These are phyloP conservation scores for Paulownia fortunei DNA, from an alignment of 257 asterid species.

Conservation along the genomic window DNA sequence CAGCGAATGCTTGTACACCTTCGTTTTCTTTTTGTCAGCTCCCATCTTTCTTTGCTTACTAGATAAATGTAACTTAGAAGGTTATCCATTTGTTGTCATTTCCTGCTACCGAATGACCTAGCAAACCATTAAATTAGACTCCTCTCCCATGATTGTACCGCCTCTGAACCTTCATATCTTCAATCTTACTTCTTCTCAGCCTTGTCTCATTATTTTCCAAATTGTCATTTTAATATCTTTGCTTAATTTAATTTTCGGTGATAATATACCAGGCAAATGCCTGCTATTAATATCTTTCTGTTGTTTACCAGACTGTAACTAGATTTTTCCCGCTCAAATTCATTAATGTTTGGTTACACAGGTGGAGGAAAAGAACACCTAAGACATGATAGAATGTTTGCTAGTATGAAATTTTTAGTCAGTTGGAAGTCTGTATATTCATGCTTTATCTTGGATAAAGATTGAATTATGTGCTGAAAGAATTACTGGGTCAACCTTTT, in stretches of 20 bases:
- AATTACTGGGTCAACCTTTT: slow-evolving; percentile 23
- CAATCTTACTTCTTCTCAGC: not conserved
- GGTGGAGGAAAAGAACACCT: slow-evolving; percentile 17
- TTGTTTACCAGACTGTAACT: not conserved
- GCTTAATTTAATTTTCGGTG: slow-evolving; percentile 3
- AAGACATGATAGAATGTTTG: not conserved
- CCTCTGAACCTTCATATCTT: slow-evolving; percentile 7
- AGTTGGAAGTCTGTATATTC: not conserved
- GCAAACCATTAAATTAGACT: not conserved
- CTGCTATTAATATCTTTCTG: not conserved
- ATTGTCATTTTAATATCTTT: not conserved
- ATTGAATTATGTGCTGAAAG: slow-evolving; percentile 26
- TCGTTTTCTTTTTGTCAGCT: slow-evolving; percentile 4
- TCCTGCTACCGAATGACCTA: not conserved
- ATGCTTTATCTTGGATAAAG: slow-evolving; percentile 13
- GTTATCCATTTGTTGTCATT: not conserved
- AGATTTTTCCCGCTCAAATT: not conserved
- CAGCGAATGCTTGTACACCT: slow-evolving; percentile 4
- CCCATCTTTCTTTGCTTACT: not conserved
- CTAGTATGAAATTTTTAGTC: slow-evolving; percentile 18
- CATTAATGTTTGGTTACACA: slow-evolving; percentile 4
- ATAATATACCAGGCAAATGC: not conserved
- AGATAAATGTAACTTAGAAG: not conserved
- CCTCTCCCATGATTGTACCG: not conserved
- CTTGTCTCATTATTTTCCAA: slow-evolving; percentile 7